Conservation (phyloP, 495 filamentous ascomycete species). For the Sporormia fimetaria region DNA sequence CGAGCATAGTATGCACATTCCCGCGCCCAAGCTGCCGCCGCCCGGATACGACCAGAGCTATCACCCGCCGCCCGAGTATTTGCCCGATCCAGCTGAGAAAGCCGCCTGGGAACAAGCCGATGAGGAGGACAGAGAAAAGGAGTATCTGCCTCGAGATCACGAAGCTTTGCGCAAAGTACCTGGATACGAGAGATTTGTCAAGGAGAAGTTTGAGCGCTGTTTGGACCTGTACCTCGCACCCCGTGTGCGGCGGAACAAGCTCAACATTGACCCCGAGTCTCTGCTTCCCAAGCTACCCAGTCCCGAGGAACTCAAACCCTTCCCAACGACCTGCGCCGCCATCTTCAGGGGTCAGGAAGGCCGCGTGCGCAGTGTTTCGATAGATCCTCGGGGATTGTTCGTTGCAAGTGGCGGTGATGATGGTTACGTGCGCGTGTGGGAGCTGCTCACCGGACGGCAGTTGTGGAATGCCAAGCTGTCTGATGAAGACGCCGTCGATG, state of each 20-base stretch:
- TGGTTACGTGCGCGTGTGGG: slow-evolving; percentile 85
- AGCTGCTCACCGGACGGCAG: slow-evolving; percentile 74
- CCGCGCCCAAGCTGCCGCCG: slow-evolving; percentile 89
- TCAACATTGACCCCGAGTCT: slow-evolving; percentile 93
- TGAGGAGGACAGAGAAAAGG: slow-evolving; percentile 79
- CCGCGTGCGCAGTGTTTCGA: slow-evolving; percentile 65
- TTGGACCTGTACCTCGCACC: slow-evolving; percentile 93
- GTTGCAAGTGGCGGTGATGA: slow-evolving; percentile 90
- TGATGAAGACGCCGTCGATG: slow-evolving; percentile 71
- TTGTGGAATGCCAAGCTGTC: slow-evolving; percentile 72
- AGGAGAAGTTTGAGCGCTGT: slow-evolving; percentile 92
- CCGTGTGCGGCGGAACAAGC: slow-evolving; percentile 76
- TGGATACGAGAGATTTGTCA: slow-evolving; percentile 80
- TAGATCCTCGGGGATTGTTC: slow-evolving; percentile 68
- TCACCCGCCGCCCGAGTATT: slow-evolving; percentile 90
- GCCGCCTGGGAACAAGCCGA: slow-evolving; percentile 82
- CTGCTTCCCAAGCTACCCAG: slow-evolving; percentile 89
- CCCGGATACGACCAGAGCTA: slow-evolving; percentile 93
- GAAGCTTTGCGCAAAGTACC: slow-evolving; percentile 81
- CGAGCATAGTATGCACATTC: slow-evolving; percentile 88
- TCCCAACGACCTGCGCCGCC: slow-evolving; percentile 76
- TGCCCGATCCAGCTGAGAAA: slow-evolving; percentile 73
- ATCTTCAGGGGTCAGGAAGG: slow-evolving; percentile 83
- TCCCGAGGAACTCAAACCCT: slow-evolving; percentile 84
- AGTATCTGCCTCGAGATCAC: slow-evolving; percentile 73